Base-by-base conservation (phyloP, 169 alveolate genomes). In the Ichthyophthirius multifiliis region DNA sequence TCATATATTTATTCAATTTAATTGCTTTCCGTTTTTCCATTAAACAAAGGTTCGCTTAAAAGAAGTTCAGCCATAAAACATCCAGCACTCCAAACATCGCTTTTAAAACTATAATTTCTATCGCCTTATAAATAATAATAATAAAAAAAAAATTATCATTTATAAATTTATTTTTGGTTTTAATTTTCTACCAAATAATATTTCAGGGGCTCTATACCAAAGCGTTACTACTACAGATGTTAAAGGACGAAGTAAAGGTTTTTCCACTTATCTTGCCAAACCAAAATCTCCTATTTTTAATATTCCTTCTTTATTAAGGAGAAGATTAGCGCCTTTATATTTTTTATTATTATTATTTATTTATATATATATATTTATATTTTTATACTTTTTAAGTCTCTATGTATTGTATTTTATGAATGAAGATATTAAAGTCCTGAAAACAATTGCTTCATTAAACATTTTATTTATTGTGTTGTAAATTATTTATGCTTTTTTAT, bases 31-130 rank as follows among this genome's bases (percentile, higher is more conserved):
- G 93, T 88, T 35, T 93, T 92, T 4, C 98, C 98, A 65, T 83
- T 71, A 75, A 96, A 96, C n/a, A 96, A 76, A 10, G 98, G 98
- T 67, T 86, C 92, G 43, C 96, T 94, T 23, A 84, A 81, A 15
- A 97, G 64, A 71, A 97, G 83, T 83, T 97, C 99, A 6, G 97
- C 98, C 77, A 97, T 94, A 73, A 97, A 97, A 43, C 62, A 43
- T 0, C 99, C 99, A 35, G 95, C 91, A 18, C 99, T 95, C 99
- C 99, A 98, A 18, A 96, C 87, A 90, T 98, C 99, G n/a, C 85
- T 89, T 90, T 31, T 85, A 55, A 43, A 84, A 67, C 92, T 90
- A 90, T 18, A 90, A 74, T 67, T 86, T 89, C 7, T 64, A 62
- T 18, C 71, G 64, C 34, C 65, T 64, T 80, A 74, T 15, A 85